Base-by-base conservation (phyloP, 139 green algal genomes). In the Chlamydomonas sp. region DNA sequence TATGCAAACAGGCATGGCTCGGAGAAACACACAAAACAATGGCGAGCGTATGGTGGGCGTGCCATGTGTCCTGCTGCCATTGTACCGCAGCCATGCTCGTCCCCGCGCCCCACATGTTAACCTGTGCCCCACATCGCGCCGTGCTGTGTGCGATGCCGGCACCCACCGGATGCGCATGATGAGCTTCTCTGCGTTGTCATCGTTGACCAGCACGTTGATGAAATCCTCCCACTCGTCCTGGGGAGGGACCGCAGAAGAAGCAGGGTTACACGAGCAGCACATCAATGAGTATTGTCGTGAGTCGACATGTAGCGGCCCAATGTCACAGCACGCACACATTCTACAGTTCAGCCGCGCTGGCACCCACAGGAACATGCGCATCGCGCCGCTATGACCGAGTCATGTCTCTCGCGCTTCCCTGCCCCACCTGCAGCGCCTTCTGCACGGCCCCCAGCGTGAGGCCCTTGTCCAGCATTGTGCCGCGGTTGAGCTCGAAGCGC, bases 151-250 rank as follows among this genome's bases (percentile, higher is more conserved):
- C 31, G 60, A 60, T 18, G 61, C 61, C 18, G 58, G 77, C 5
- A 3, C 89, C 62, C 79, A 90, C 86, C 85, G 78, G 60, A 93
- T 87, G 82, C 98, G 96, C 89, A 99, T 91, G 75, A 99, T 96
- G 79, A 98, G 95, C 89, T 96, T 96, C 71, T 97, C 91, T 0
- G 97, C 97, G 93, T 99, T 99, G 85, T 99, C 98, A 90, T 99
- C 98, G 79, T 93, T 97, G 94, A 98, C 98, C 85, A 99, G 97
- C 89, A 96, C 96, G 79, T 95, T 94, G 72, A 99, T 92, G 87
- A 99, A 96, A 80, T 98, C 96, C 79, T 96, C 93, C 87, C 98
- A 99, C 57, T 92, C 84, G 85, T 97, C 94, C 31, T 49, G 31
- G 31, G 31, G 31, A 49, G 31, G 31, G 31, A 49, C 31, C 31